A percentile compares a stretch with the other conserved stretches of the same genome.
phyloP scores from a whole-genome alignment of 345 rosid genomes.

The Rubroshorea leprosula region DNA sequence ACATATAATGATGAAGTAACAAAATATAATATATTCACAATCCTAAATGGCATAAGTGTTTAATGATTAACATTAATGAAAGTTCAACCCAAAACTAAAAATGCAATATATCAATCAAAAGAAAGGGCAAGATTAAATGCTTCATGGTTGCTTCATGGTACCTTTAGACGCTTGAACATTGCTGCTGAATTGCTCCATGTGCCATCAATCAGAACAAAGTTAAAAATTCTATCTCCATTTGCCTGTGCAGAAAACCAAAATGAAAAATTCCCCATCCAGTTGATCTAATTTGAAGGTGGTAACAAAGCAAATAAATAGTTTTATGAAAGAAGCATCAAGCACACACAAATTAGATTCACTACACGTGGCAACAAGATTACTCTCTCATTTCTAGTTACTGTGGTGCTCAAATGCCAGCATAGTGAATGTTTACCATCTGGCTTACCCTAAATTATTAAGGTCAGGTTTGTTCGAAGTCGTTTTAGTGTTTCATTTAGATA shows the following conservation, averaged over 20 bases:
- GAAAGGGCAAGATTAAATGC: neutral
- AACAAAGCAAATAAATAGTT: conserved; percentile 8
- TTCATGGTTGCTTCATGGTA: conserved; percentile 19
- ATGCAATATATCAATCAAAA: neutral
- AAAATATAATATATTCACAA: too few relatives aligned
- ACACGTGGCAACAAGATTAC: neutral
- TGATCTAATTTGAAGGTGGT: conserved; percentile 10
- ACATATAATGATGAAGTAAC: too few relatives aligned
- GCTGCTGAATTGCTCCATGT: conserved; percentile 98
- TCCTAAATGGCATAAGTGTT: too few relatives aligned
- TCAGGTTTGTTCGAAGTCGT: neutral
- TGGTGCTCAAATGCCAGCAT: too few relatives aligned
- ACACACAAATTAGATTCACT: neutral
- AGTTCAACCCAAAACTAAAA: neutral
- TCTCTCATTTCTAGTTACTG: neutral
- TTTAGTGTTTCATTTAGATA: too few relatives aligned
- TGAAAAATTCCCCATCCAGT: conserved; percentile 17
- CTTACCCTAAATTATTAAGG: neutral
- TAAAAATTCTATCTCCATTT: conserved; percentile 39
- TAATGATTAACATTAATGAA: too few relatives aligned
- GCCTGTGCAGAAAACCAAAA: conserved; percentile 34
- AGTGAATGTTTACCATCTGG: neutral
- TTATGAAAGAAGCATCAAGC: neutral
- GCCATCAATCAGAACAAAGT: conserved; percentile 85
- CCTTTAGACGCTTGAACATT: conserved; percentile 92